Evolutionary conservation across 345 rosid species (phyloP), one percentile per base, ranked within the genome.

Genomic region (Orychophragmus violaceus): DNA sequence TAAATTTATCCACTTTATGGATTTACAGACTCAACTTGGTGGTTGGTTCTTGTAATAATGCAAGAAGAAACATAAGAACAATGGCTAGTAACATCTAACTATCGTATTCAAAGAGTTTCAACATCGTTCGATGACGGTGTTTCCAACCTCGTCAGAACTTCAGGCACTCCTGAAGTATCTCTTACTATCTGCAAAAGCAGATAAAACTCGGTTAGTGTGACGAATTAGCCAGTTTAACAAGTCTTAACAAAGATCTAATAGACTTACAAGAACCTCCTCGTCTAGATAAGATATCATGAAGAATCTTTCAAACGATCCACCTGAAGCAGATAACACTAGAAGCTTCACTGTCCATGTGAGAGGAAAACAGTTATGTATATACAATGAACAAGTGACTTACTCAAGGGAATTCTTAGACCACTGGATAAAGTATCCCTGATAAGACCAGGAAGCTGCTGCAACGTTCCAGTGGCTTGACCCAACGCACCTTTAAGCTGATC

Each of bases 221-320:
- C 27, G 29, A 11, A 21, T 11, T 48, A 45, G 51, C 51, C 5
- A 45, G 11, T 23, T 57, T 46, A 16, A 23, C 16, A 32, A 12
- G n/a, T 23, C 24, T 24, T 36, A 27, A 37, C 11, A 21, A 37
- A 48, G 28, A 9, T 64, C 36, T 58, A 41, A 55, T 7, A 28
- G 65, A 79, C 91, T 85, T 78, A 89, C 94, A 62, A 89, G 87
- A 79, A 85, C 88, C 84, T 93, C 98, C 45, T 86, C 97, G 44
- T 93, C 98, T 35, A 93, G 89, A 78, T 90, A 90, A 57, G 98
- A 86, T 69, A 93, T 90, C 96, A 90, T 85, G 80, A 93, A 90
- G 63, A 88, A 85, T 76, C 98, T 86, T 78, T 88, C 87, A 52
- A 83, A 90, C 29, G 87, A 73, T 55, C 97, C 92, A 75, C 83